phyloP scores from a whole-genome alignment of 2,329 filamentous ascomycete species.

The Scedosporium dehoogii region DNA sequence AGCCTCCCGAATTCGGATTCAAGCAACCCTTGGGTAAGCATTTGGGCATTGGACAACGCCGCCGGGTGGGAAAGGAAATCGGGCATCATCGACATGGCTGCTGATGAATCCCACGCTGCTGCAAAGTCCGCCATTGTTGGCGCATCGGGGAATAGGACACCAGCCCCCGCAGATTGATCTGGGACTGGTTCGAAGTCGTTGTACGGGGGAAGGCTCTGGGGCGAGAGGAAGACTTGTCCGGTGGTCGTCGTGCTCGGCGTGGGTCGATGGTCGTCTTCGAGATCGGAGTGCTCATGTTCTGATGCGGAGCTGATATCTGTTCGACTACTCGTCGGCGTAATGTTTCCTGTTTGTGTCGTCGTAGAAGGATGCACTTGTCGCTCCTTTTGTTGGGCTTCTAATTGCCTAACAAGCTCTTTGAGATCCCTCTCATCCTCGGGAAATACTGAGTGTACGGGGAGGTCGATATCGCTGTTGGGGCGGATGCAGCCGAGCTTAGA shows the following conservation, averaged over 20 bases:
- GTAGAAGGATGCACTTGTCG: constrained; percentile 21
- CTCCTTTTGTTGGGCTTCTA: constrained; percentile 36
- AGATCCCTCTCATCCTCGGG: constrained; percentile 52
- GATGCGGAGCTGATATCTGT: constrained; percentile 35
- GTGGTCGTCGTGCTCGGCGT: constrained; percentile 36
- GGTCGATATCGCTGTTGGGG: constrained; percentile 49
- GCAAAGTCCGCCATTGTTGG: constrained; percentile 22
- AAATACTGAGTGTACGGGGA: constrained; percentile 48
- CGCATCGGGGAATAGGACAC: constrained; percentile 23
- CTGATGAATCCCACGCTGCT: constrained; percentile 15
- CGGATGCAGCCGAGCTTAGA: constrained; percentile 55
- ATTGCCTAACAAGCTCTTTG: constrained; percentile 43
- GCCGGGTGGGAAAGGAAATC: constrained; percentile 32
- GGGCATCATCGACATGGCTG: constrained; percentile 17
- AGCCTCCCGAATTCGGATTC: constrained; percentile 44
- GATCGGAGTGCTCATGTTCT: constrained; percentile 44
- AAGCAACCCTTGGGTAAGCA: constrained; percentile 39
- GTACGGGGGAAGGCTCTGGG: constrained; percentile 39
- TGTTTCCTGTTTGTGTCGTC: constrained; percentile 16
- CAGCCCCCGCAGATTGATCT: constrained; percentile 17
- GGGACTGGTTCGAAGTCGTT: constrained; percentile 28
- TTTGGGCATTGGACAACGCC: constrained; percentile 30
- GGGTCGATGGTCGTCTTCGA: constrained; percentile 44
- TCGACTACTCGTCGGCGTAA: constrained; percentile 14
- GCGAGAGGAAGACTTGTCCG: constrained; percentile 37